Base-by-base conservation (phyloP, 2,329 filamentous ascomycete species). In the Aspergillus proliferans region DNA sequence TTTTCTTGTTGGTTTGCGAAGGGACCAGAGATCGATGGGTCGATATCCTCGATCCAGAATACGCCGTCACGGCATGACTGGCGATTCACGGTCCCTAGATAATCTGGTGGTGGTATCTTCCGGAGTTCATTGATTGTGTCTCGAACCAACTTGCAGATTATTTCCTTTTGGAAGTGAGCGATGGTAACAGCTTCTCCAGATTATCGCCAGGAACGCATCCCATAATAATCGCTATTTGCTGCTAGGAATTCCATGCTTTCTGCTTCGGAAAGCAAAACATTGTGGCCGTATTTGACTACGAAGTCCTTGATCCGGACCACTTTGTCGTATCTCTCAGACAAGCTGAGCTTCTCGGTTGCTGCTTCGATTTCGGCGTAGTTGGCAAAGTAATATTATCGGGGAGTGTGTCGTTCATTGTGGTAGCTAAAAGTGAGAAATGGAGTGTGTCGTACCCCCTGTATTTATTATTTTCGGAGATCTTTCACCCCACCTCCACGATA, bases 241-340 rank as follows among this genome's bases (percentile, higher is more conserved):
- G 50, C 48, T 12, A 56, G 42, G 26, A 57, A 57, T 38, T 43
- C 50, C 48, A 58, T 57, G 44, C 55, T 58, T 33, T 59, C 54
- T 34, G 54, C 54, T 28, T 59, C 54, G 5, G 52, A 39, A 6
- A 52, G 54, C 19, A 48, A 24, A 18, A 59, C 51, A 10, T 33
- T 45, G 30, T 45, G 15, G 30, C 48, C 51, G 12, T 54, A 30
- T 52, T 59, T 59, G 44, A 59, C 56, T 12, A 46, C 47, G 45
- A 59, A 58, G 38, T 55, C 51, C 34, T 47, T 50, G 30, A 57
- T 50, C 44, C 52, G 50, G 50, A 59, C 52, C 2, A 57, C 51
- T 44, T 58, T 57, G 39, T 49, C 36, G 21, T 49, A 52, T 21
- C 38, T 52, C 44, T 42, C 47, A 12, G 49, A 48, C 41, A 49